These are phyloP conservation scores for Perkinsus marinus DNA, from an alignment of 169 alveolate genomes.

Conservation along the genomic window DNA sequence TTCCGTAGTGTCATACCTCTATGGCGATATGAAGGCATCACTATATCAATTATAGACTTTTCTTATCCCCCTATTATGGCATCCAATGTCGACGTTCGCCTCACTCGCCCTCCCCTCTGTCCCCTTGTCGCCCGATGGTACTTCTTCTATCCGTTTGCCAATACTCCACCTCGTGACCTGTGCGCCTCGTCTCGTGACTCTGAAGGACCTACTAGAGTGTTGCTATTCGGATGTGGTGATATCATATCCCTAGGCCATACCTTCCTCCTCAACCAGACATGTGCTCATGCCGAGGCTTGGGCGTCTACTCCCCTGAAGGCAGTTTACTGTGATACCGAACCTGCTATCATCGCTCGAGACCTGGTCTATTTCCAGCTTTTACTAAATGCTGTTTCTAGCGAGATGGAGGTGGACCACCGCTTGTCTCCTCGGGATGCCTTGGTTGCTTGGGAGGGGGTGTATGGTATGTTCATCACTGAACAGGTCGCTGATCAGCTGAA, in stretches of 20 bases:
- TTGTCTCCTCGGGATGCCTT: background rate
- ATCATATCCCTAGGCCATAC: background rate
- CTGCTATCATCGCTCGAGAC: background rate
- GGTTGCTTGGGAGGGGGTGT: background rate
- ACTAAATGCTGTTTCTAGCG: background rate
- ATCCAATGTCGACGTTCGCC: background rate
- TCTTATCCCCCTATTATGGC: background rate
- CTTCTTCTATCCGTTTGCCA: background rate
- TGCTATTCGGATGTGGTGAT: background rate
- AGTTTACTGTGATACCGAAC: background rate
- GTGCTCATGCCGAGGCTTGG: background rate
- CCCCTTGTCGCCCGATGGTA: background rate
- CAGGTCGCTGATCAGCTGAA: too few relatives aligned
- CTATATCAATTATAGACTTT: too few relatives aligned
- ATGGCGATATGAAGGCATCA: too few relatives aligned
- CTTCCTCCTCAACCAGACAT: background rate
- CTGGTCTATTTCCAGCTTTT: background rate
- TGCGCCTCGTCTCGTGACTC: background rate
- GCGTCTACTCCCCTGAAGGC: background rate
- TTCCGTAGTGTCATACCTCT: too few relatives aligned
- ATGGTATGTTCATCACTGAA: background rate
- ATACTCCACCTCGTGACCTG: background rate
- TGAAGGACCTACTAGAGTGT: background rate
- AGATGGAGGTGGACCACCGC: background rate
- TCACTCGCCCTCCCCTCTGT: background rate